A percentile compares a stretch with the other conserved stretches of the same genome.
Conservation (phyloP, 2,329 filamentous ascomycete genomes). For the Penicillium sp. region DNA sequence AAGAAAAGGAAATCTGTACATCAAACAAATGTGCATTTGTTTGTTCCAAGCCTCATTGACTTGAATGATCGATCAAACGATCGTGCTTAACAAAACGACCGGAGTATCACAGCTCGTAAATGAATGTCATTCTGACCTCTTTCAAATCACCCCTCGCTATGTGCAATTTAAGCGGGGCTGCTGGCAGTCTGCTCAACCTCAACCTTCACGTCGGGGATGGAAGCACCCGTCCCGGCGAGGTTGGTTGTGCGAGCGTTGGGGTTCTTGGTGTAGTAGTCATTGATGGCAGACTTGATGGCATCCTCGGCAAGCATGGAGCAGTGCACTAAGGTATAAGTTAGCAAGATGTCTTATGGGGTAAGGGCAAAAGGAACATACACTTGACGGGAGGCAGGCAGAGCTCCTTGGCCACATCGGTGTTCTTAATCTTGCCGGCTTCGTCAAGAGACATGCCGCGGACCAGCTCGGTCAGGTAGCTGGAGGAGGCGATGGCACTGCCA, state of each 20-base stretch:
- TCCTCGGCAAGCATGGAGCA: slow-evolving; percentile 92
- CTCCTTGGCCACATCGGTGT: slow-evolving; percentile 98
- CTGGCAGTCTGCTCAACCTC: slow-evolving; percentile 39
- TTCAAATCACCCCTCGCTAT: neutral
- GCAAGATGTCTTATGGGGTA: neutral
- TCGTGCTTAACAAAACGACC: slow-evolving; percentile 6
- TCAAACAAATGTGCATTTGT: slow-evolving; percentile 26
- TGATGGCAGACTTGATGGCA: slow-evolving; percentile 86
- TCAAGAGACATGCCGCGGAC: slow-evolving; percentile 95
- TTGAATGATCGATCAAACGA: slow-evolving; percentile 17
- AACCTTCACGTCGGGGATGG: slow-evolving; percentile 56
- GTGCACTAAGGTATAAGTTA: slow-evolving; percentile 55
- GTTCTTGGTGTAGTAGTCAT: slow-evolving; percentile 88
- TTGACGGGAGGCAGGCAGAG: slow-evolving; percentile 87
- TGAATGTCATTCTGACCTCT: slow-evolving; percentile 9
- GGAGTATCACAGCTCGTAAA: slow-evolving; percentile 13
- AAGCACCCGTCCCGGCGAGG: slow-evolving; percentile 66
- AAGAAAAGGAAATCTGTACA: slow-evolving; percentile 23
- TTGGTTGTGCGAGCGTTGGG: slow-evolving; percentile 68
- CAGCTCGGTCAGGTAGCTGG: slow-evolving; percentile 88
- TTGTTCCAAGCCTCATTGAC: slow-evolving; percentile 4
- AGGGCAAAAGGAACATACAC: slow-evolving; percentile 52
- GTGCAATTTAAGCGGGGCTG: slow-evolving; percentile 22
- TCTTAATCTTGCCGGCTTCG: slow-evolving; percentile 85
- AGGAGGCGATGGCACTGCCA: slow-evolving; percentile 88